A percentile compares a stretch with the other conserved stretches of the same genome.
Conservation (phyloP, 1,139 yeast species). For the Debaryomycetaceae sp. region DNA sequence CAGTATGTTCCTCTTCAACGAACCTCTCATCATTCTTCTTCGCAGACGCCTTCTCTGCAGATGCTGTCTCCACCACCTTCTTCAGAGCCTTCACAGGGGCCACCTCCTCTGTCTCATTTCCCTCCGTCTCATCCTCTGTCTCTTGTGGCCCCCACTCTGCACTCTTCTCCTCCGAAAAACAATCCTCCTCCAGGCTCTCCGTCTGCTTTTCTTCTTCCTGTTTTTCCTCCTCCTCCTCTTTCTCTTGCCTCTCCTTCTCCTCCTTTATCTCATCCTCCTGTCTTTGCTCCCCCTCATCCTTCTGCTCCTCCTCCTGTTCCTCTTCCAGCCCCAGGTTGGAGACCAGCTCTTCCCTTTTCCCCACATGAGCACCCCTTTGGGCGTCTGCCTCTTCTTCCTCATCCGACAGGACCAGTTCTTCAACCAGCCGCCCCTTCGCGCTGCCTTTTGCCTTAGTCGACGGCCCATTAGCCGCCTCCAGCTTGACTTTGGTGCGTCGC, state of each 20-base stretch:
- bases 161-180: conserved; percentile 4
- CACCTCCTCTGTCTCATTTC: conserved; percentile 6
- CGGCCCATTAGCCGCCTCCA: too few relatives aligned
- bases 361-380: neutral
- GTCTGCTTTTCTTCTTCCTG: conserved; percentile 2
- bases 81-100: conserved; percentile 4
- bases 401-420: neutral
- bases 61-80: conserved; percentile 2
- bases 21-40: conserved; percentile 4
- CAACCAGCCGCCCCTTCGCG: conserved; percentile 2
- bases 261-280: conserved; percentile 6
- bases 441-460: too few relatives aligned
- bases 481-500: conserved; percentile 1
- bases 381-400: neutral
- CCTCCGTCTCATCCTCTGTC: conserved; percentile 8
- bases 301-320: conserved; percentile 6
- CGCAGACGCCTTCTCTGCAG: neutral
- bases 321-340: conserved; percentile 4
- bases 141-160: conserved; percentile 4
- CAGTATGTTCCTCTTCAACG: too few relatives aligned
- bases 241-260: neutral
- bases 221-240: conserved; percentile 3
- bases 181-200: conserved; percentile 6
- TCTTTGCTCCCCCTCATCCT: neutral
- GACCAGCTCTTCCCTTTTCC: conserved; percentile 1